Base-by-base conservation (phyloP, 768 basidiomycete species). In the Panellus pusillus region DNA sequence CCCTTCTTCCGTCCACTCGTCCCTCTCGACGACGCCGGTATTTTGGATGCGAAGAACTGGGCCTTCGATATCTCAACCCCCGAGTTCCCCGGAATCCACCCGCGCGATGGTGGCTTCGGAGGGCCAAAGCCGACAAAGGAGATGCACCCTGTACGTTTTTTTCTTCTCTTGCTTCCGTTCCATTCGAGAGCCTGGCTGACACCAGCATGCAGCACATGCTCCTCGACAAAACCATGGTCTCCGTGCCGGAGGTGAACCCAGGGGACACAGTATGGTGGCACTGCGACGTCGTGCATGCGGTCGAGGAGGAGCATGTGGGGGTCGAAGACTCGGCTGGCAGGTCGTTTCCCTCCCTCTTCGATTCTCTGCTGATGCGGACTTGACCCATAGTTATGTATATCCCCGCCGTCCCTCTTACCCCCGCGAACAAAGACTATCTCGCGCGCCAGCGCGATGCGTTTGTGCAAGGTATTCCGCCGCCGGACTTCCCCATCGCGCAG, bases 191-290 rank as follows among this genome's bases (percentile, higher is more conserved):
- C 70, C 70, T 82, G 4, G 43, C 29, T 12, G 9, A 27, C 18
- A 28, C 31, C 19, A 12, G n/a, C 2, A 45, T 19, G n/a, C 41
- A 59, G 54, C 82, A 88, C 61, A 66, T 87, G 36, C 66, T 69
- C 51, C 74, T 86, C 12, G 72, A 74, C 1, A 64, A 74, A 35
- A 82, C 81, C 9, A 86, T 88, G 83, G 77, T 78, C 24, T 77
- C 78, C n/a, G 70, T 85, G 11, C 86, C 86, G 8, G 72, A 67
- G 46, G 84, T 88, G 11, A 69, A 72, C 39, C 84, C 86, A 0
- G 87, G 86, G 4, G 87, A 87, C 63, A 81, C 82, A 68, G 81
- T 84, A 1, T 84, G 81, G 66, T 86, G 84, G 81, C 82, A 83
- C 58, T 80, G 78, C 52, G 81, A 70, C 45, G 66, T 65, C 17